Conservation (phyloP, 2,329 filamentous ascomycete species). For the Scopulariopsis brevicaulis region DNA sequence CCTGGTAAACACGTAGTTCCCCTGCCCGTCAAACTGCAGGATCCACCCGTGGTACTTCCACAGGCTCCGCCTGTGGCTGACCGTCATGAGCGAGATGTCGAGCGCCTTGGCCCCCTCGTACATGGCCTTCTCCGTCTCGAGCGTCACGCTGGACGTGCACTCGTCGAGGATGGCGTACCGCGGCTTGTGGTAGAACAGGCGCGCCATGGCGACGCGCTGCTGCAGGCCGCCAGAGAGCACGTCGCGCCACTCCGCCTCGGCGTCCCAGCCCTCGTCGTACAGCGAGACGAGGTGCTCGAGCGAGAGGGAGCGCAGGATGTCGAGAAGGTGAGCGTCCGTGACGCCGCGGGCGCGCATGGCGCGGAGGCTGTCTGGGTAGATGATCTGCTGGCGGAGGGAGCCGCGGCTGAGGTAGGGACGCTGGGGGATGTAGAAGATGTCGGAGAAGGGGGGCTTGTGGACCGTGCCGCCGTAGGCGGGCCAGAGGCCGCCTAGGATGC, state of each 20-base stretch:
- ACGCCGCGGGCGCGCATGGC: conserved; percentile 79
- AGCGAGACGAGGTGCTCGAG: conserved; percentile 74
- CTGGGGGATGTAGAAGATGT: conserved; percentile 98
- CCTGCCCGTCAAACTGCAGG: conserved; percentile 92
- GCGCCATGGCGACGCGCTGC: conserved; percentile 92
- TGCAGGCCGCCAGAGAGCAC: conserved; percentile 86
- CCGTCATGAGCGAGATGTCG: conserved; percentile 93
- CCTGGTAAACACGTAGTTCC: conserved; percentile 77
- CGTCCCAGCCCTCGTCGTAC: conserved; percentile 73
- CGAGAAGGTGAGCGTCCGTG: conserved; percentile 68
- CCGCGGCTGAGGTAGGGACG: conserved; percentile 87
- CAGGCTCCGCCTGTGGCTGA: conserved; percentile 78
- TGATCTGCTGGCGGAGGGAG: conserved; percentile 90
- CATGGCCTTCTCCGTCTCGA: conserved; percentile 92
- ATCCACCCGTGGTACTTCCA: conserved; percentile 97
- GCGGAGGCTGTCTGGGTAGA: conserved; percentile 81
- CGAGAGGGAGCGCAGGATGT: conserved; percentile 67
- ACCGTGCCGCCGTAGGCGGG: conserved; percentile 94
- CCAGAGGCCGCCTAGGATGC: conserved; percentile 93
- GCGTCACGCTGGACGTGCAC: conserved; percentile 88
- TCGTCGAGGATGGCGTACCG: conserved; percentile 95
- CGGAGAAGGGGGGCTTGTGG: conserved; percentile 77
- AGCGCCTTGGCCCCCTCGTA: conserved; percentile 90
- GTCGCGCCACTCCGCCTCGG: conserved; percentile 93
- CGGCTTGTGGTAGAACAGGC: conserved; percentile 86